Evolutionary conservation across 176 grass and related monocot species (phyloP).

Genomic region (Carex cristatella): DNA sequence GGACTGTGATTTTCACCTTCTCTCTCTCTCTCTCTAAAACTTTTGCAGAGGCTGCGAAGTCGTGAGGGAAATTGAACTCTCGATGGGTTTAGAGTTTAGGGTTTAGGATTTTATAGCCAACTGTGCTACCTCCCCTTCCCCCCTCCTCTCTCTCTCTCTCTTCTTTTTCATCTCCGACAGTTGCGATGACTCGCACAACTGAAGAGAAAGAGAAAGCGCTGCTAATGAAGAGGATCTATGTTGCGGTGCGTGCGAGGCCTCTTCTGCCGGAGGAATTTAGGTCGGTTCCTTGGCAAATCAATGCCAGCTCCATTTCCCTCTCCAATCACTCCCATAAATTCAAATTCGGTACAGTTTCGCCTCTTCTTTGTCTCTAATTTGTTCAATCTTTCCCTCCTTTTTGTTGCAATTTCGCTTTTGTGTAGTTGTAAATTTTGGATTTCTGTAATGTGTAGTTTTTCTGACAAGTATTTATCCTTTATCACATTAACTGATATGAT

Average conservation of each 20-base stretch:
- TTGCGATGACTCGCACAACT: neutral
- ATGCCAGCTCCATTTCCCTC: slow-evolving; percentile 61
- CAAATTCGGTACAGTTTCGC: slow-evolving; percentile 54
- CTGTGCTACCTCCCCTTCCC: neutral
- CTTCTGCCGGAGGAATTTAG: slow-evolving; percentile 56
- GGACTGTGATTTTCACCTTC: too few species aligned
- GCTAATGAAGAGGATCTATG: slow-evolving; percentile 77
- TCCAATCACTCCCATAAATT: slow-evolving; percentile 49
- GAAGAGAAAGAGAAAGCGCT: slow-evolving; percentile 5
- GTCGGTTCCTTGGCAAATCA: slow-evolving; percentile 68
- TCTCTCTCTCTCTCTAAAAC: too few species aligned
- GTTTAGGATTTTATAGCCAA: too few species aligned
- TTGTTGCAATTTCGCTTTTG: neutral
- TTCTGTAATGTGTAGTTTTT: neutral
- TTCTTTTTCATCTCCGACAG: neutral
- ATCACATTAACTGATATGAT: neutral
- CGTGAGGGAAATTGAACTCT: too few species aligned
- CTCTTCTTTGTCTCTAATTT: neutral
- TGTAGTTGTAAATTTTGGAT: neutral
- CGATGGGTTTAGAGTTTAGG: too few species aligned
- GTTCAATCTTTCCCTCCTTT: neutral
- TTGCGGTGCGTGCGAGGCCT: slow-evolving; percentile 62
- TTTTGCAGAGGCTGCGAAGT: too few species aligned
- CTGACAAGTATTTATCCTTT: neutral
- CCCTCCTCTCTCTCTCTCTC: neutral